phyloP scores from a whole-genome alignment of 768 basidiomycete genomes.

The Podaxis carcinomalis region DNA sequence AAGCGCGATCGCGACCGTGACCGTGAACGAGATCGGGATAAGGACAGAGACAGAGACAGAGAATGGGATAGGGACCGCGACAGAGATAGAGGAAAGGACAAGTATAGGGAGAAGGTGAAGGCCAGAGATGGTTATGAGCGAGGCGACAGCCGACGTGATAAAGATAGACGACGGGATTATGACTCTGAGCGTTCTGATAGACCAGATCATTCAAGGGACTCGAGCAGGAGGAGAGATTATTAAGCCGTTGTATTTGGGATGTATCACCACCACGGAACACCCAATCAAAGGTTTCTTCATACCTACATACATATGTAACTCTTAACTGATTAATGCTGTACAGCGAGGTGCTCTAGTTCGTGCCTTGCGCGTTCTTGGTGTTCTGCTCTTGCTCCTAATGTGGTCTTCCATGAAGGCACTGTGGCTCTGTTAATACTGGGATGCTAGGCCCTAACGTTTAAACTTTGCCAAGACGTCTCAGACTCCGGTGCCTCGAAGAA shows the following conservation, averaged over 20 bases:
- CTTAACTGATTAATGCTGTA: neutral
- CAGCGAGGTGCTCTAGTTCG: neutral
- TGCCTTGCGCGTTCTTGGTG: neutral
- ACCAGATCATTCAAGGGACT: slow-evolving; percentile 8
- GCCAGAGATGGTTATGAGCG: slow-evolving; percentile 7
- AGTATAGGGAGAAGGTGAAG: slow-evolving; percentile 12
- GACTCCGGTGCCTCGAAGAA: no score
- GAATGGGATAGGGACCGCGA: neutral
- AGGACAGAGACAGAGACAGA: slow-evolving; percentile 11
- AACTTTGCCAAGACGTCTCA: no score
- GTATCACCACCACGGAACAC: neutral
- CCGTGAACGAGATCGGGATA: slow-evolving; percentile 11
- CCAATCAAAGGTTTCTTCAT: neutral
- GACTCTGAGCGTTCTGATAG: slow-evolving; percentile 1
- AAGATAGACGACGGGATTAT: slow-evolving; percentile 10
- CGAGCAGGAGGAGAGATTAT: slow-evolving; percentile 13
- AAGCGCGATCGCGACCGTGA: slow-evolving; percentile 18
- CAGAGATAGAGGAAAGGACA: slow-evolving; percentile 2
- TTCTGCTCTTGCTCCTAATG: neutral
- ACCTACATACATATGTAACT: neutral
- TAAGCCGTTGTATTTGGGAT: neutral
- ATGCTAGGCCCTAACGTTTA: no score
- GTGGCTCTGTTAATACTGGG: neutral
- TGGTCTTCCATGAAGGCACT: neutral
- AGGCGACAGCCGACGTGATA: slow-evolving; percentile 2